A percentile compares a stretch with the other conserved stretches of the same genome.
phyloP scores from a whole-genome alignment of 441 rosid genomes.

The Populus hybrid region DNA sequence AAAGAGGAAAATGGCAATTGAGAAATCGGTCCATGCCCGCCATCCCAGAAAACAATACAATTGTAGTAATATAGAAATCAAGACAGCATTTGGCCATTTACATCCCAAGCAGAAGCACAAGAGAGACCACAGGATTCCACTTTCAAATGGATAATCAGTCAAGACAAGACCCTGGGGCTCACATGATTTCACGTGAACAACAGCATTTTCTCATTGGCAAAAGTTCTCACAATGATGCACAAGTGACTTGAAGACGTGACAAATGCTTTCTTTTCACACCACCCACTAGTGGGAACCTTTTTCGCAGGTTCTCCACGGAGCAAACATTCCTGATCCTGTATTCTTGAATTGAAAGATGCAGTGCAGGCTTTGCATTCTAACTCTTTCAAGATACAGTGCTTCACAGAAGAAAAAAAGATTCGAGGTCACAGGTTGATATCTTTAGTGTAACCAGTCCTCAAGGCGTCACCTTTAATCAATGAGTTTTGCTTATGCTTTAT shows the following conservation, averaged over 20 bases:
- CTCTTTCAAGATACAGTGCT: background rate
- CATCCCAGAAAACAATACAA: background rate
- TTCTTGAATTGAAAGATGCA: background rate
- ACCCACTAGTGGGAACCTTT: background rate
- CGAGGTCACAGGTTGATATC: background rate
- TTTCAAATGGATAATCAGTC: background rate
- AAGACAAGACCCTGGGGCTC: background rate
- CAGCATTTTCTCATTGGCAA: background rate
- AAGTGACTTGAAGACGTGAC: conserved; percentile 2
- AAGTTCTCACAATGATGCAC: background rate
- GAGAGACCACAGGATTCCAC: conserved; percentile 7
- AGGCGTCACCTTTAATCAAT: too few relatives aligned
- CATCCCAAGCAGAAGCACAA: background rate
- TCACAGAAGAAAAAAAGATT: background rate
- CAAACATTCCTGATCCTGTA: background rate
- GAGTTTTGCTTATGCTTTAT: background rate
- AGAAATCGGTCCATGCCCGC: background rate
- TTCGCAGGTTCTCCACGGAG: conserved; percentile 1
- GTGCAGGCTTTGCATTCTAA: background rate
- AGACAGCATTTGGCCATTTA: background rate
- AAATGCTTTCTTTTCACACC: conserved; percentile 13
- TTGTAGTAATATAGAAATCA: background rate
- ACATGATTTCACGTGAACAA: conserved; percentile 9
- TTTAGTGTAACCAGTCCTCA: background rate
- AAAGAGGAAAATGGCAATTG: background rate